Evolutionary conservation across 495 filamentous ascomycete species (phyloP), one percentile per base, ranked within the genome.

Genomic region (Jackrogersella minutella): DNA sequence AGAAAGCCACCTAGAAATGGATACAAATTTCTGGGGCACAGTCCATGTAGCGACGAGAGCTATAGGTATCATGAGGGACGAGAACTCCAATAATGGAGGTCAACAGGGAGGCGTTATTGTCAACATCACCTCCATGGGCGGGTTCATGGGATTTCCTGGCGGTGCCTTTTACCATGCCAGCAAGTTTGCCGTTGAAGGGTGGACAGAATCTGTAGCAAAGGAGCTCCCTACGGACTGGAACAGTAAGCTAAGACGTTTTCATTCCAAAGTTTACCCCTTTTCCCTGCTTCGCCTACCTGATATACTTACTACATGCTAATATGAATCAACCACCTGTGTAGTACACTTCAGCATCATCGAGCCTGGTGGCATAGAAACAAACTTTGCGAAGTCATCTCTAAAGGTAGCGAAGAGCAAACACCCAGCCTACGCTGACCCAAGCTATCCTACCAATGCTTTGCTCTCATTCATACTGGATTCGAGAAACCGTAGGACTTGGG

Each of bases 101-200:
- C 61, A 66, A 22, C 65, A 66, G 21, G 85, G 85, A 16, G 86
- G 85, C 1, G 73, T 84, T 4, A 76, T 88, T 17, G 34, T 85
- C 8, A 83, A 89, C 54, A 68, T 89, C 5, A 81, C 80, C 4
- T 83, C 80, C 0, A 77, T 87, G 62, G 84, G 81, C 1, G 86
- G 86, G 1, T 76, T 74, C 28, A 19, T 77, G 3, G 82, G 77
- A 2, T 79, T 79, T 7, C 79, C 82, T 0, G 80, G 78, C 0
- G 67, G 78, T 55, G 73, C 81, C 0, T 85, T 82, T 58, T 87
- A 87, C 58, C 82, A 84, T 67, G 83, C 85, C 0, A 76, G 74
- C 44, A 87, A 86, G 70, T 86, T 84, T 58, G 83, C 81, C 4
- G 69, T 86, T 10, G 82, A 84, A 58, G 84, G 84, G 1, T 85